Percentiles rank a stretch among this genome's conserved stretches.
Evolutionary conservation across 2,329 filamentous ascomycete species (phyloP).

Genomic region (Fusarium sp.): DNA sequence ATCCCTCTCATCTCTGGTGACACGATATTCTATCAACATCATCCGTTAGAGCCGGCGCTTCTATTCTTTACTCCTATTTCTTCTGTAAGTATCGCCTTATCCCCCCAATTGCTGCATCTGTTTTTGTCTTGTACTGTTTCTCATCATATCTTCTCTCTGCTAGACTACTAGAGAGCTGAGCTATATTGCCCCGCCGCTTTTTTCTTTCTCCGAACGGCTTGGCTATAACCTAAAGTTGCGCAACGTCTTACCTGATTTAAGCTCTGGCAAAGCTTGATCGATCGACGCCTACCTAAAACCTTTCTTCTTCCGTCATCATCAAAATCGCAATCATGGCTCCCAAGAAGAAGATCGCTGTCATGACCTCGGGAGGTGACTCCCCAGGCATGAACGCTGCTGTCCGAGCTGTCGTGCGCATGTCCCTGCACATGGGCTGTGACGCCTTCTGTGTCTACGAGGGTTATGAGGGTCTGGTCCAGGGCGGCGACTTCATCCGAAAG

Average conservation of each 20-base stretch:
- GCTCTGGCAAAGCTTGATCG: slow-evolving; percentile 44
- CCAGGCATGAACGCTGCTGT: slow-evolving; percentile 96
- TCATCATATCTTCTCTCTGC: slow-evolving; percentile 44
- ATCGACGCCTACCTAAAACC: slow-evolving; percentile 15
- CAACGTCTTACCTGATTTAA: slow-evolving; percentile 36
- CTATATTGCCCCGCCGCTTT: slow-evolving; percentile 47
- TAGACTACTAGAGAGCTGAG: slow-evolving; percentile 42
- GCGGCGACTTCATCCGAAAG: slow-evolving; percentile 86
- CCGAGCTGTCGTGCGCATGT: slow-evolving; percentile 89
- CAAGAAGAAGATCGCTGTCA: slow-evolving; percentile 82
- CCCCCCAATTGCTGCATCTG: slow-evolving; percentile 5
- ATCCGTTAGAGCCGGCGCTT: slow-evolving; percentile 29
- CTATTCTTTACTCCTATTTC: slow-evolving; percentile 25
- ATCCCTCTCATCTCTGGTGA: slow-evolving; percentile 35
- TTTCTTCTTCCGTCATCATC: slow-evolving; percentile 23
- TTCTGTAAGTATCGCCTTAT: slow-evolving; percentile 26
- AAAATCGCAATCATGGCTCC: slow-evolving; percentile 56
- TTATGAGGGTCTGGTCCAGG: slow-evolving; percentile 93
- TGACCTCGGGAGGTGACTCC: slow-evolving; percentile 95
- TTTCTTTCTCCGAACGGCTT: slow-evolving; percentile 41
- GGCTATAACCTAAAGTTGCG: background rate
- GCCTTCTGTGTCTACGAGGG: slow-evolving; percentile 89
- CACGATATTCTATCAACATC: slow-evolving; percentile 43
- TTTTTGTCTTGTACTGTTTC: slow-evolving; percentile 15
- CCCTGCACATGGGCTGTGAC: slow-evolving; percentile 85